Conservation (phyloP, 805 yeast genomes). For the Pichia paraexigua region DNA sequence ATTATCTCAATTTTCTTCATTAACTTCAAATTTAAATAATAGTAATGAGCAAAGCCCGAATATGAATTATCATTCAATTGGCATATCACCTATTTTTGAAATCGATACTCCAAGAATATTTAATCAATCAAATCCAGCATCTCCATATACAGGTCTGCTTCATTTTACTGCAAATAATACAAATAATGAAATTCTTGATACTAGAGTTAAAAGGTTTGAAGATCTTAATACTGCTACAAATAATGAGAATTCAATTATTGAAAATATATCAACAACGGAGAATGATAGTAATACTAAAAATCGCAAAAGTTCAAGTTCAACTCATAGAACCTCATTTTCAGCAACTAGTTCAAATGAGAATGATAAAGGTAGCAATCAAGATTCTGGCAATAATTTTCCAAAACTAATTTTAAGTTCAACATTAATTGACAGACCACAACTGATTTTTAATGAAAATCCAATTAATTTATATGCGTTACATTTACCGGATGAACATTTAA, state of each 20-base stretch:
- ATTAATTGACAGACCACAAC: constrained; percentile 1
- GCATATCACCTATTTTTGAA: neutral
- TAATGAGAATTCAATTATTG: neutral
- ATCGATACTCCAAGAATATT: constrained; percentile 4
- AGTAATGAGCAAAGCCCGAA: neutral
- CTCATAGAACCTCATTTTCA: neutral
- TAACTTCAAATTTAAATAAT: neutral
- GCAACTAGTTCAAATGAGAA: neutral
- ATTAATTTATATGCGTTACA: constrained; percentile 15
- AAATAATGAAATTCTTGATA: neutral
- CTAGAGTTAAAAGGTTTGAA: neutral
- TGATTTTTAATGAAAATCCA: constrained; percentile 12
- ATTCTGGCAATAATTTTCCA: neutral
- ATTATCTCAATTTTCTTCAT: neutral
- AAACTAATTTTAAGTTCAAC: neutral
- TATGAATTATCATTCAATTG: neutral
- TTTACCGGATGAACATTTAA: constrained; percentile 22
- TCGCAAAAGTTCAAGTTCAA: neutral
- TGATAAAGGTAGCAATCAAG: neutral
- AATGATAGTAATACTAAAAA: neutral
- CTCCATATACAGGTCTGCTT: neutral
- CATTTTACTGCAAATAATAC: neutral
- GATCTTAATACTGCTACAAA: neutral
- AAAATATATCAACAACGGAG: neutral
- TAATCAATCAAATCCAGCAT: neutral